Evolutionary conservation across 1,284 basidiomycete species (phyloP), one percentile per base, ranked within the genome.

Genomic region (Sporisorium graminicola): DNA sequence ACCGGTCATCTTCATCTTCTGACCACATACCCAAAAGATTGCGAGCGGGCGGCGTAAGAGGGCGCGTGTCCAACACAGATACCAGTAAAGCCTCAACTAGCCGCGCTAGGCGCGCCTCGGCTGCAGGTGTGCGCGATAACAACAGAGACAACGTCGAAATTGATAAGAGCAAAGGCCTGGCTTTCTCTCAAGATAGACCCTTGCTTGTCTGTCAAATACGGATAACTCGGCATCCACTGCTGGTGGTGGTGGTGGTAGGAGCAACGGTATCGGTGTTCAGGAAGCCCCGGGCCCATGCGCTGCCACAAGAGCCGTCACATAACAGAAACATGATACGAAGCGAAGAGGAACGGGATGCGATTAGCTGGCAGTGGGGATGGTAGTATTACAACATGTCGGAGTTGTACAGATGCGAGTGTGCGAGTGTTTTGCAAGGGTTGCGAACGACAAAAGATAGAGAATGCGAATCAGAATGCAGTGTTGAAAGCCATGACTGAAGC

Each of bases 301-400:
- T n/a, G n/a, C n/a, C n/a, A 16, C 44, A 44, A 27, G 9, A 43
- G 16, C 37, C 43, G 18, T 9, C 37, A 54, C 37, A 22, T n/a
- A 33, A 7, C 27, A 20, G 33, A 24, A 57, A 9, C 27, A 24
- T 37, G 12, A 35, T n/a, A 31, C 22, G n/a, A 24, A 40, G 14
- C 13, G 24, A 29, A n/a, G 14, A 18, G 18, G 16, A 54, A 3
- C 9, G 22, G 59, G 27, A 55, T 58, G 42, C 44, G 60, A 67
- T 73, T 73, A 64, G 65, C 60, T 64, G 65, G 58, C 61, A 58
- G 58, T 61, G 47, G n/a, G 42, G 43, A 52, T 3, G 26, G 37
- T 73, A 68, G 35, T 59, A 70, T 58, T 67, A 71, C 67, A 75
- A 67, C 73, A 75, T 70, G 73, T 75, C 73, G 67, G 73, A 75